These are phyloP conservation scores for Lycium barbarum DNA, from an alignment of 257 asterid genomes.

Conservation along the genomic window DNA sequence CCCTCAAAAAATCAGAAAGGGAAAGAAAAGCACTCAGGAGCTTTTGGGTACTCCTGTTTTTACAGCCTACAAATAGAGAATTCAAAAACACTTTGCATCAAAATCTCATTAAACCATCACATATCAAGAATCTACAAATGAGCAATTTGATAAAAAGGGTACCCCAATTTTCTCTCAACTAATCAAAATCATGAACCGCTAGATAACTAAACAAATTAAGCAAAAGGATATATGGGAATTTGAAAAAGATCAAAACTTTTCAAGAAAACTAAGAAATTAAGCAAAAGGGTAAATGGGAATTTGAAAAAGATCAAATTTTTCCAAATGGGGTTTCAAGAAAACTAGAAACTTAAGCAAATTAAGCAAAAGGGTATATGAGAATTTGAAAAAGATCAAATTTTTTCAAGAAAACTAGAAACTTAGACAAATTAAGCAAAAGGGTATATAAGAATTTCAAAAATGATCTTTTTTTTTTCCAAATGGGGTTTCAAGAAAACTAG, in stretches of 20 bases:
- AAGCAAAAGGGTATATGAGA: neutral
- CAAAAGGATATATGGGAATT: neutral
- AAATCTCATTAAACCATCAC: slow-evolving; percentile 42
- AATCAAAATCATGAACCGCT: slow-evolving; percentile 23
- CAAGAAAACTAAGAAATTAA: neutral
- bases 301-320: neutral
- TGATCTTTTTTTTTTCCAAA: too few species aligned
- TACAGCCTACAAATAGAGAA: slow-evolving; percentile 28
- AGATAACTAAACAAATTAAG: neutral
- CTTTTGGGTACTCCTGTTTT: slow-evolving; percentile 54
- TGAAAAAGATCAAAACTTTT: neutral
- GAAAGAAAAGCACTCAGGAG: slow-evolving; percentile 61
- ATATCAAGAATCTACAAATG: slow-evolving; percentile 24
- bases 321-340: too few species aligned
- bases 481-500: neutral
- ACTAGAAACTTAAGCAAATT: neutral
- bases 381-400: neutral
- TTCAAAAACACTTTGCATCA: slow-evolving; percentile 40
- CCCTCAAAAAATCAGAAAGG: slow-evolving; percentile 53
- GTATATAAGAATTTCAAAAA: neutral
- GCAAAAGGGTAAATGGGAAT: slow-evolving; percentile 8
- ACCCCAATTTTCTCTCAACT: slow-evolving; percentile 7
- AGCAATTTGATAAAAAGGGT: slow-evolving; percentile 27
- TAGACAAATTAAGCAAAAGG: slow-evolving; percentile 18
- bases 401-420: neutral